Base-by-base conservation (phyloP, 2,329 filamentous ascomycete genomes). In the Leptodontidium sp. region DNA sequence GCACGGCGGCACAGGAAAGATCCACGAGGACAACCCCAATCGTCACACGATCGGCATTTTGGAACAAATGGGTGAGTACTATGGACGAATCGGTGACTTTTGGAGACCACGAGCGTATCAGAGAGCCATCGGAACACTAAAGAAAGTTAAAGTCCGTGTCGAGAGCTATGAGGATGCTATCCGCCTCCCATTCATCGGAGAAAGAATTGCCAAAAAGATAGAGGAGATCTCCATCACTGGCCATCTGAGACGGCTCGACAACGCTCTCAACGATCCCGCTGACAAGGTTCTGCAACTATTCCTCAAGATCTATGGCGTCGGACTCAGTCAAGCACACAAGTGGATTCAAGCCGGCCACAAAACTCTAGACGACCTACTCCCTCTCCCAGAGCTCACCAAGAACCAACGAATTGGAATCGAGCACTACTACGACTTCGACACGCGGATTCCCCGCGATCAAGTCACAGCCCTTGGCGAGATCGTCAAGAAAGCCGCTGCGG, bases 141-240 rank as follows among this genome's bases (percentile, higher is more conserved):
- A 88, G 55, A 89, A 87, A 59, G 91, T 94, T 70, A 77, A 82
- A 0, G 77, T 75, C 24, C 90, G 88, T 76, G 87, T 98, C 68
- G 82, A 80, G 4, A 94, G 91, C 0, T 89, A 87, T 68, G 85
- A 89, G 61, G 86, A 97, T 78, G 95, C 94, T 0, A 81, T 85
- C 12, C 79, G 81, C 1, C 84, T 98, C 0, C 88, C 89, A 0
- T 86, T 85, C 68, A 89, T 98, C 45, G 94, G 94, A 8, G 75
- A 83, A 12, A 86, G 92, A 0, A 82, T 98, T 1, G 94, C 94
- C 0, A 84, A 87, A 32, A 97, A 97, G 79, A 96, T 98, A 71
- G 93, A 96, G 75, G 95, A 98, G 77, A 97, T 98, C 53, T 92
- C 89, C 1, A 84, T 85, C 49, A 97, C 93, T 0, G 87, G 93